Conservation (phyloP, 164 flowering plant species). For the Santalum album region DNA sequence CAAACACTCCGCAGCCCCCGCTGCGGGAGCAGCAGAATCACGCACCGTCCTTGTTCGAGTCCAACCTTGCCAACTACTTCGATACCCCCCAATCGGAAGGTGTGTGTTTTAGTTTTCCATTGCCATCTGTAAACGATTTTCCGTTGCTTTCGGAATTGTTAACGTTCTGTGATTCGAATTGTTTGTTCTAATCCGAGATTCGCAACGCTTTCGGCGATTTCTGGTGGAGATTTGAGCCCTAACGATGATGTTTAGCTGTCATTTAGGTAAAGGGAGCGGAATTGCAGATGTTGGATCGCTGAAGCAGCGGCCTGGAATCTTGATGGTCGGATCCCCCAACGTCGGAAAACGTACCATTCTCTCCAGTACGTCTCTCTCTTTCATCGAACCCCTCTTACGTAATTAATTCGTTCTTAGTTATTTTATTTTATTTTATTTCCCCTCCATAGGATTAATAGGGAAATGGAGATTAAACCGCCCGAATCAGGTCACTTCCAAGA, state of each 20-base stretch:
- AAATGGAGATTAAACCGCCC: too few relatives aligned
- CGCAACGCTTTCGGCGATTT: too few relatives aligned
- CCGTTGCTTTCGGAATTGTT: too few relatives aligned
- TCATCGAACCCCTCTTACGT: not conserved
- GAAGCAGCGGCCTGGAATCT: constrained; percentile 48
- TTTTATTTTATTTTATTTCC: not conserved
- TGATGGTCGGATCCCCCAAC: constrained; percentile 57
- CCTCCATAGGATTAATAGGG: too few relatives aligned
- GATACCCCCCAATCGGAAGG: not conserved
- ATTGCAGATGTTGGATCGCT: not conserved
- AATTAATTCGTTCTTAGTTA: not conserved
- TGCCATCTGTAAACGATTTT: too few relatives aligned
- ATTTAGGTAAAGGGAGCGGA: too few relatives aligned
- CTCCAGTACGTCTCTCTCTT: constrained; percentile 38
- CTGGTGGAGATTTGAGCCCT: too few relatives aligned
- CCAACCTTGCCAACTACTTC: not conserved
- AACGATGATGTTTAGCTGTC: too few relatives aligned
- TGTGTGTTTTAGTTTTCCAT: too few relatives aligned
- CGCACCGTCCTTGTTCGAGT: not conserved
- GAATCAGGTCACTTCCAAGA: too few relatives aligned
- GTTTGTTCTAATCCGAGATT: too few relatives aligned
- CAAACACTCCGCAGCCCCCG: constrained; percentile 8
- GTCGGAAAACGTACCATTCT: constrained; percentile 83
- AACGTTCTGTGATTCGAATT: too few relatives aligned
- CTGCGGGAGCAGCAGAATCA: constrained; percentile 4